A percentile compares a stretch with the other conserved stretches of the same genome.
These are phyloP conservation scores for Inga leiocalycina DNA, from an alignment of 306 rosid genomes.

Conservation along the genomic window DNA sequence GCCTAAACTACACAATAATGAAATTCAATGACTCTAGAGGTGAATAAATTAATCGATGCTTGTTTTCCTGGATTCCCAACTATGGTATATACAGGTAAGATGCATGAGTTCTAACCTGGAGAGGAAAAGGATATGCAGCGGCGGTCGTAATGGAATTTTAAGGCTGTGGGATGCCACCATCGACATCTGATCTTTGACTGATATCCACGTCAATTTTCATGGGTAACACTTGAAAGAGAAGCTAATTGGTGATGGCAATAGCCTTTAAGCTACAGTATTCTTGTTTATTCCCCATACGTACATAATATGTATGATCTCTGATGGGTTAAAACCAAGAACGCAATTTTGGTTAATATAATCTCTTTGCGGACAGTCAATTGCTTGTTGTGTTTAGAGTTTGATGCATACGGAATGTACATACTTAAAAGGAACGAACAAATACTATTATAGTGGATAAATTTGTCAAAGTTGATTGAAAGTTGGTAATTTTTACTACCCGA, in stretches of 20 bases:
- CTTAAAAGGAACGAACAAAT: constrained; percentile 23
- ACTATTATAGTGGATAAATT: constrained; percentile 25
- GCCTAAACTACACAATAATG: not conserved
- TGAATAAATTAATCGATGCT: not conserved
- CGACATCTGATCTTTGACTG: constrained; percentile 57
- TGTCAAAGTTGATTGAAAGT: constrained; percentile 1
- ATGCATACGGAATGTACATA: constrained; percentile 38
- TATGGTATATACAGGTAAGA: constrained; percentile 64
- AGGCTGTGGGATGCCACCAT: constrained; percentile 99
- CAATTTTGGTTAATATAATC: constrained; percentile 25
- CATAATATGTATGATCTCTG: constrained; percentile 21
- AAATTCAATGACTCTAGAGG: not conserved
- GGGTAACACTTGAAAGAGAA: constrained; percentile 12
- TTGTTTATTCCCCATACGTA: constrained; percentile 33
- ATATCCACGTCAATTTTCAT: constrained; percentile 22
- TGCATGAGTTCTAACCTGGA: constrained; percentile 87
- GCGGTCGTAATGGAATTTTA: constrained; percentile 91
- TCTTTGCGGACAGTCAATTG: not conserved
- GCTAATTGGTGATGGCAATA: constrained; percentile 21
- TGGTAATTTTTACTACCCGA: not conserved
- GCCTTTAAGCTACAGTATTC: not conserved
- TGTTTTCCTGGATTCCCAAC: constrained; percentile 16
- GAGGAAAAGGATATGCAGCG: constrained; percentile 97
- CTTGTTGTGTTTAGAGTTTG: constrained; percentile 30
- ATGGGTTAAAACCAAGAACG: constrained; percentile 25